Evolutionary conservation across 257 asterid genomes (phyloP).

Genomic region (Solanum peruvianum): DNA sequence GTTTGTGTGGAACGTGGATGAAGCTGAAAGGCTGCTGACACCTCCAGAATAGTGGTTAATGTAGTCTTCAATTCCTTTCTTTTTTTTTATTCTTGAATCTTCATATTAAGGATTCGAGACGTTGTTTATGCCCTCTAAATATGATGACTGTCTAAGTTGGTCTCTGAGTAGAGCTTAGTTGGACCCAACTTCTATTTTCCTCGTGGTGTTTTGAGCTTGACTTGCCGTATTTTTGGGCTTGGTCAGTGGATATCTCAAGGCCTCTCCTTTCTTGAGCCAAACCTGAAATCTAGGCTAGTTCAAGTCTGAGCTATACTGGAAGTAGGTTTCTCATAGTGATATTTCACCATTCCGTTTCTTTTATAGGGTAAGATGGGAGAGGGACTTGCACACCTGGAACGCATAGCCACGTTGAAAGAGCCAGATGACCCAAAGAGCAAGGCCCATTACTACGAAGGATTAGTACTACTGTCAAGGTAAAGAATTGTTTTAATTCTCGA

Average conservation of each 20-base stretch:
- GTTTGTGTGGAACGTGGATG: not conserved
- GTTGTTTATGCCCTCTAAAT: not conserved
- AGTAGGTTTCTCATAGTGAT: not conserved
- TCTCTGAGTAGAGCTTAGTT: not conserved
- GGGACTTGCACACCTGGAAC: slow-evolving; percentile 68
- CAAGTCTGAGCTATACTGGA: not conserved
- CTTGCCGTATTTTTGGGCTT: not conserved
- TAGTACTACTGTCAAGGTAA: slow-evolving; percentile 66
- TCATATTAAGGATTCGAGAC: not conserved
- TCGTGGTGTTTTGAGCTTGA: not conserved
- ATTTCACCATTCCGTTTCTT: not conserved
- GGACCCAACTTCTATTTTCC: not conserved
- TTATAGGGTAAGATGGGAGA: slow-evolving; percentile 59
- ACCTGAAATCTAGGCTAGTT: too few relatives aligned
- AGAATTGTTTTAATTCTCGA: not conserved
- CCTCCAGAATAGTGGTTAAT: not conserved
- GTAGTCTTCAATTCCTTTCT: not conserved
- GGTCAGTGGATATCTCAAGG: not conserved
- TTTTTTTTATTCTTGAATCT: not conserved
- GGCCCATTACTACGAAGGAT: slow-evolving; percentile 70
- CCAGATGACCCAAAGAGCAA: slow-evolving; percentile 60
- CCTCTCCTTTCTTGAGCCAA: not conserved
- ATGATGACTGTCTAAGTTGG: not conserved
- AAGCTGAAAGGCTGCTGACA: not conserved
- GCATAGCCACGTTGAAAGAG: slow-evolving; percentile 54